Evolutionary conservation across 169 alveolate genomes (phyloP), one percentile per base, ranked within the genome.

Genomic region (Plasmodium gaboni): DNA sequence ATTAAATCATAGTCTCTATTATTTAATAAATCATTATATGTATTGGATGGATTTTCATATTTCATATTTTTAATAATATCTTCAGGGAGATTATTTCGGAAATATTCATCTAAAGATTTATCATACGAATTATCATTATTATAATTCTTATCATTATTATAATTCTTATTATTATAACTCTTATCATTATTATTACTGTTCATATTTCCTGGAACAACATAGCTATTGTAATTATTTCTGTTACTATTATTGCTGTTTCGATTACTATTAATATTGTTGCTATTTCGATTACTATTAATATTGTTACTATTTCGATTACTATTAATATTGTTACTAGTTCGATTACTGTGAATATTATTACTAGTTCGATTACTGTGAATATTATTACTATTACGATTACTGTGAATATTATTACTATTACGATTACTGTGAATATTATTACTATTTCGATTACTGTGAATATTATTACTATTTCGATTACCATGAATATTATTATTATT

Each of bases 31-130:
- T 78, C 89, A 22, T 65, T 78, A 59, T 17, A 78, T 5, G 72
- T 67, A 32, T 13, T 78, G 7, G 64, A 6, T 3, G 71, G 57
- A 22, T 78, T 78, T 69, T 78, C 80, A 65, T 53, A 78, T 28
- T 78, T 78, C 17, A 78, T 28, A 24, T 78, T 78, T 59, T 60
- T 78, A 12, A 78, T n/a, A 65, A 28, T 9, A 22, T 64, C 65
- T 12, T 44, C 74, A 19, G 88, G 74, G 15, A 61, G n/a, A 13
- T 44, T 64, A 26, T 57, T 74, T 28, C 50, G 70, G 44, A 61
- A 63, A 74, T 74, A 74, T 15, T 44, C 88, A 9, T 44, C 88
- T 59, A 71, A 71, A 28, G 17, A 55, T 55, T 12, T 38, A 38
- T 38, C 46, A 38, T 38, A 38, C 5, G 9, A 5, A 38, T 38